Conservation (phyloP, 768 basidiomycete genomes). For the Podaxis sp. region DNA sequence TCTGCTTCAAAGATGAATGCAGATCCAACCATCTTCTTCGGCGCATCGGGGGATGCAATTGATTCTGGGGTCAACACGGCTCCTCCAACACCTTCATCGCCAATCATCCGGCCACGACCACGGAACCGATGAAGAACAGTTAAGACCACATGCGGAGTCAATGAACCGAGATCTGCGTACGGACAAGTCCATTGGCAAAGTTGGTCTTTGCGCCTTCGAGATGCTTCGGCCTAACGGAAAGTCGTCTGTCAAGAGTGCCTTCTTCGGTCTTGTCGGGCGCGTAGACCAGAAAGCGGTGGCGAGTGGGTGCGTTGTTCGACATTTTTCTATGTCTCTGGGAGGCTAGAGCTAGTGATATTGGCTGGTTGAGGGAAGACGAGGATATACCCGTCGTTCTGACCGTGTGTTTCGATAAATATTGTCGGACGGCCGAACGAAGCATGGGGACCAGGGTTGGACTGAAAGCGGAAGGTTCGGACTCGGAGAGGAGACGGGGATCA, state of each 20-base stretch:
- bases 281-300: conserved; percentile 48
- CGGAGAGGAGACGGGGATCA: not conserved
- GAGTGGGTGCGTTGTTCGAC: conserved; percentile 16
- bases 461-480: not conserved
- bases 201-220: conserved; percentile 42
- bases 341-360: not conserved
- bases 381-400: not conserved
- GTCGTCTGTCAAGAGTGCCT: conserved; percentile 54
- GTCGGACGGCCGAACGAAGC: not conserved
- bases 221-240: conserved; percentile 56
- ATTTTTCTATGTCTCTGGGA: not conserved
- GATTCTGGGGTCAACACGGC: conserved; percentile 61
- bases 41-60: conserved; percentile 38
- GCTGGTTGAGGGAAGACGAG: not conserved
- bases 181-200: conserved; percentile 46
- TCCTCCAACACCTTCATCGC: conserved; percentile 52
- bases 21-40: conserved; percentile 64
- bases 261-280: conserved; percentile 66
- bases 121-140: not conserved
- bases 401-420: not conserved
- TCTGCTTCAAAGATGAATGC: conserved; percentile 54
- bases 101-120: not conserved
- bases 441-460: not conserved
- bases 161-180: conserved; percentile 33
- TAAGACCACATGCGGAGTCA: not conserved